Base-by-base conservation (phyloP, 2,329 filamentous ascomycete genomes). In the Cryphonectria japonica region DNA sequence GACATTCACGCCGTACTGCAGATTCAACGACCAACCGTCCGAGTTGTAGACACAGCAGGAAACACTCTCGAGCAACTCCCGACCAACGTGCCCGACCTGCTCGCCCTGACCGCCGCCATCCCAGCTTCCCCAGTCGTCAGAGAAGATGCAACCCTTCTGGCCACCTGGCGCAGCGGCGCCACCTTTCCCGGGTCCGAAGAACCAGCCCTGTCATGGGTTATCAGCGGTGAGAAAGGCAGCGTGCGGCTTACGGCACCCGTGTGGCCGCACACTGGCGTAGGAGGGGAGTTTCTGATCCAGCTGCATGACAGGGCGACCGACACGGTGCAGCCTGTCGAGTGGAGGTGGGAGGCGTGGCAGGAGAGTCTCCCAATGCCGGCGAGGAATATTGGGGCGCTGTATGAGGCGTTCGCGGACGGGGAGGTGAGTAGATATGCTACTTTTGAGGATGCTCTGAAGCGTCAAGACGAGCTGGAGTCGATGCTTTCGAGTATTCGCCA, bases 321-420 rank as follows among this genome's bases (percentile, higher is more conserved):
- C 39, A 74, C 81, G 26, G 79, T 87, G 0, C 81, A 85, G 14
- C 73, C 80, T 3, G 76, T 87, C 0, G 75, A 80, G 0, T 84
- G 83, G 79, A 77, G 80, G 8, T 88, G 83, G 80, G 77, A 80
- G n/a, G 82, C 83, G 3, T 85, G 83, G 78, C 85, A 85, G 75
- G 79, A 83, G 14, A 19, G 52, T 26, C 72, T 88, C n/a, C 83
- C 85, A 0, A 57, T 82, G 0, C 74, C 79, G 3, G 83, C 82
- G 0, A 80, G 85, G 68, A 86, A 84, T 73, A 84, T 91, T 39
- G 88, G 83, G 0, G 82, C 82, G n/a, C 74, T 89, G 0, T 91
- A 90, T 78, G 88, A 91, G 75, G 82, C 81, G 0, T 88, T 84
- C 78, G 34, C 46, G 1, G 34, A 61, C 3, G 71, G 43, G 46